These are phyloP conservation scores for Candolleomyces efflorescens DNA, from an alignment of 768 basidiomycete genomes.

Conservation along the genomic window DNA sequence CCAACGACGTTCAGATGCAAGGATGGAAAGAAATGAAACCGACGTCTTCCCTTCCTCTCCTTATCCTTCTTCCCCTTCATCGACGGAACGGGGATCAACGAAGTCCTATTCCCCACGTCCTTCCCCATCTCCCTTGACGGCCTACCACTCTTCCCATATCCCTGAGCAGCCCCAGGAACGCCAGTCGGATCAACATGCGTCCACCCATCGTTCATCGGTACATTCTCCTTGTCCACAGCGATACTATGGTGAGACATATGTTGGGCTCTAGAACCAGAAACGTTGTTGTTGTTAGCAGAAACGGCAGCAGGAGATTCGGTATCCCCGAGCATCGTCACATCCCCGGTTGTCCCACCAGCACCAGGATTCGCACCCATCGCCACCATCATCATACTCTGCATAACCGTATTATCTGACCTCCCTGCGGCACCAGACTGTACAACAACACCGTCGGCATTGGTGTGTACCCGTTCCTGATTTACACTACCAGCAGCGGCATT, in stretches of 20 bases:
- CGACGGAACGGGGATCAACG: slow-evolving; percentile 19
- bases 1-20: slow-evolving; percentile 1
- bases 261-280: neutral
- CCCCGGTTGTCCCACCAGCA: too few relatives aligned
- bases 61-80: slow-evolving; percentile 48
- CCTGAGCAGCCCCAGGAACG: neutral
- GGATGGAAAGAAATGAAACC: neutral
- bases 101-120: slow-evolving; percentile 29
- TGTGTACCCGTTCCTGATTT: too few relatives aligned
- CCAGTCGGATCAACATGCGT: slow-evolving; percentile 22
- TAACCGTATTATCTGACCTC: too few relatives aligned
- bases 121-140: slow-evolving; percentile 46
- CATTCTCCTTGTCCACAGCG: slow-evolving; percentile 35
- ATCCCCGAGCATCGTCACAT: too few relatives aligned
- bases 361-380: too few relatives aligned
- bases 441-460: too few relatives aligned
- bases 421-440: too few relatives aligned
- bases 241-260: neutral
- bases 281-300: neutral
- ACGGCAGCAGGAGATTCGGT: too few relatives aligned
- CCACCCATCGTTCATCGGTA: slow-evolving; percentile 30
- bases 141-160: too few relatives aligned
- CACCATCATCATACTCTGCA: too few relatives aligned
- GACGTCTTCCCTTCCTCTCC: slow-evolving; percentile 45
- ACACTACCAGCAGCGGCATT: too few relatives aligned